Evolutionary conservation across 176 grass and related monocot species (phyloP).

Genomic region (Aegilops bicornis): DNA sequence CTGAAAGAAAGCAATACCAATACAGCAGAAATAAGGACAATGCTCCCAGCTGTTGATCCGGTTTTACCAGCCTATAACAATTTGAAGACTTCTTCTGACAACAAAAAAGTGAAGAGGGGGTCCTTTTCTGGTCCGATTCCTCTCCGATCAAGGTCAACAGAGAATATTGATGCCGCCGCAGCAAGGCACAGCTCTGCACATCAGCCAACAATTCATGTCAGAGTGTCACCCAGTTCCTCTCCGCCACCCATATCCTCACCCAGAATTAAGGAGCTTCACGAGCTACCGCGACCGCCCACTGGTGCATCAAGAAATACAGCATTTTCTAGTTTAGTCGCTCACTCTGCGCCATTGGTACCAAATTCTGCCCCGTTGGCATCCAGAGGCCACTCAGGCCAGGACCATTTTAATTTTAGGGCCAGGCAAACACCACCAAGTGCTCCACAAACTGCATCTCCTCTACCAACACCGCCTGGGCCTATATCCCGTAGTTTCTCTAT

Average conservation of each 20-base stretch:
- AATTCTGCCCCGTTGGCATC: conserved; percentile 72
- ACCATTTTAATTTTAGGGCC: conserved; percentile 44
- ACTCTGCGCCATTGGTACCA: conserved; percentile 80
- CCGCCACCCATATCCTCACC: conserved; percentile 59
- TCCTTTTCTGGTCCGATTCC: conserved; percentile 75
- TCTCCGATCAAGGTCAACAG: conserved; percentile 44
- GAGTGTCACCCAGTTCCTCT: conserved; percentile 49
- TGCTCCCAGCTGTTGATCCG: conserved; percentile 33
- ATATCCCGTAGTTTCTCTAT: conserved; percentile 96
- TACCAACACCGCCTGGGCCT: conserved; percentile 68
- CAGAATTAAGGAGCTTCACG: conserved; percentile 91
- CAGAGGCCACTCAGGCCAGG: conserved; percentile 30
- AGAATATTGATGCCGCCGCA: conserved; percentile 44
- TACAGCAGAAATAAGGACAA: conserved; percentile 40
- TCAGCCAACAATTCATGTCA: conserved; percentile 30
- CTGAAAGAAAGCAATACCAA: conserved; percentile 84
- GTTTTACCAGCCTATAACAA: conserved; percentile 47
- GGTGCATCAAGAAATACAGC: conserved; percentile 41
- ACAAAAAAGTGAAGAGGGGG: conserved; percentile 66
- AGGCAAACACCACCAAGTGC: conserved; percentile 44
- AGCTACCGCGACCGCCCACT: conserved; percentile 79
- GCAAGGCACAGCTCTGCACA: conserved; percentile 49
- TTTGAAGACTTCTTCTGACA: conserved; percentile 42
- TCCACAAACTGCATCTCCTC: conserved; percentile 72
- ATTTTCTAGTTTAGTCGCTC: conserved; percentile 59